These are phyloP conservation scores for Abelmoschus esculentus DNA, from an alignment of 345 rosid genomes.

Conservation along the genomic window DNA sequence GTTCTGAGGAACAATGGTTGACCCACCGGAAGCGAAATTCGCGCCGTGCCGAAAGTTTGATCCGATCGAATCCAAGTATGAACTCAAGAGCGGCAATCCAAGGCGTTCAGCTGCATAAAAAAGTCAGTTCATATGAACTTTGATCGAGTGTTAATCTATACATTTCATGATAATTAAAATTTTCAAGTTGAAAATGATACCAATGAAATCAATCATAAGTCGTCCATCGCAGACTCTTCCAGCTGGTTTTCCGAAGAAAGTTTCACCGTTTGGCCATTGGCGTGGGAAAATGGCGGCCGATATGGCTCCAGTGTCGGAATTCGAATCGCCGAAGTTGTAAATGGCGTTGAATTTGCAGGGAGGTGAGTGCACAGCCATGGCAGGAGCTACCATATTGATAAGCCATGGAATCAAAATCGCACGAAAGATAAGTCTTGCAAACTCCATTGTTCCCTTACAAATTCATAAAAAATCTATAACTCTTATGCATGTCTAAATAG, in stretches of 20 bases:
- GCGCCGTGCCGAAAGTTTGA: conserved; percentile 76
- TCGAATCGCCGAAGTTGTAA: conserved; percentile 87
- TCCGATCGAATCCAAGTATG: conserved; percentile 79
- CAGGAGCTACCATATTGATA: conserved; percentile 2
- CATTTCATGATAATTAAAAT: not conserved
- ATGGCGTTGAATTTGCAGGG: conserved; percentile 59
- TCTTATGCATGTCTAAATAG: not conserved
- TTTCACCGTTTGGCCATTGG: conserved; percentile 50
- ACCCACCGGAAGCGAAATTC: conserved; percentile 87
- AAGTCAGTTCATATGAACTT: not conserved
- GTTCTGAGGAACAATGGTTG: conserved; percentile 74
- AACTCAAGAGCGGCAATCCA: conserved; percentile 65
- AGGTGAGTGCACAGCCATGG: not conserved
- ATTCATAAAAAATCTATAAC: too few species aligned
- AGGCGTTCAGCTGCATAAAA: conserved; percentile 58
- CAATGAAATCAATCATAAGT: conserved; percentile 73
- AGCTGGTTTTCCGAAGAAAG: conserved; percentile 56
- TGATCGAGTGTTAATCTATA: not conserved
- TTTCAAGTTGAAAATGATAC: conserved; percentile 18
- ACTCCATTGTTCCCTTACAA: conserved; percentile 1
- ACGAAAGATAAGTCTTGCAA: not conserved
- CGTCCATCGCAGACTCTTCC: conserved; percentile 74
- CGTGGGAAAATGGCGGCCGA: conserved; percentile 70
- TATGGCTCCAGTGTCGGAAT: conserved; percentile 76
- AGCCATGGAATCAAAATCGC: conserved; percentile 2